A percentile compares a stretch with the other conserved stretches of the same genome.
These are phyloP conservation scores for Solanum piurae DNA, from an alignment of 257 asterid genomes.

Conservation along the genomic window DNA sequence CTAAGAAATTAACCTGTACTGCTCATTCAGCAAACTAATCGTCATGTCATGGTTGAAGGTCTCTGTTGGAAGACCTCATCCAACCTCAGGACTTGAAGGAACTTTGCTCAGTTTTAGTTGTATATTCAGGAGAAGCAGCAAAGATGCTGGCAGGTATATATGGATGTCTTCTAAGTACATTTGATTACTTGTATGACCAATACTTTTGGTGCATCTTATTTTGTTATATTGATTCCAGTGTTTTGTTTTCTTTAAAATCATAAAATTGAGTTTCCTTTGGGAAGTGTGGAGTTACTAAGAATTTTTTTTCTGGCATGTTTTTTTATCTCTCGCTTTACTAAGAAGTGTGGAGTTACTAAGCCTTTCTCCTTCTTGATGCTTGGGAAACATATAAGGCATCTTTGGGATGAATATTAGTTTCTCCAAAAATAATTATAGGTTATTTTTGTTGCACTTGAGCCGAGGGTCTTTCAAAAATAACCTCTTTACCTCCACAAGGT, in stretches of 20 bases:
- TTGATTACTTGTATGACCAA: background rate
- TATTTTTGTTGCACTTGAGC: background rate
- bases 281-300: background rate
- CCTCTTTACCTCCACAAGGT: background rate
- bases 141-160: slow-evolving; percentile 72
- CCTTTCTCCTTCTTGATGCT: background rate
- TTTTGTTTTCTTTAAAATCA: background rate
- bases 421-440: background rate
- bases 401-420: background rate
- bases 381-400: background rate
- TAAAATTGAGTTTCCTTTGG: background rate
- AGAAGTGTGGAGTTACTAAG: background rate
- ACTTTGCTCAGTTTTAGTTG: slow-evolving; percentile 91
- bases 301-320: background rate
- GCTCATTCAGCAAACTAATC: slow-evolving; percentile 30
- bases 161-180: background rate
- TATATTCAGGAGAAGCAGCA: slow-evolving; percentile 81
- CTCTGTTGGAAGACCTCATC: slow-evolving; percentile 88
- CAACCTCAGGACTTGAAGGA: slow-evolving; percentile 93
- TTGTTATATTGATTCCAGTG: background rate
- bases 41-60: slow-evolving; percentile 37
- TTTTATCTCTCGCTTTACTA: background rate
- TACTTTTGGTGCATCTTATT: background rate
- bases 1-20: background rate
- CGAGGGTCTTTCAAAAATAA: background rate